A percentile compares a stretch with the other conserved stretches of the same genome.
phyloP scores from a whole-genome alignment of 2,329 filamentous ascomycete species.

The Xylaria sp. region DNA sequence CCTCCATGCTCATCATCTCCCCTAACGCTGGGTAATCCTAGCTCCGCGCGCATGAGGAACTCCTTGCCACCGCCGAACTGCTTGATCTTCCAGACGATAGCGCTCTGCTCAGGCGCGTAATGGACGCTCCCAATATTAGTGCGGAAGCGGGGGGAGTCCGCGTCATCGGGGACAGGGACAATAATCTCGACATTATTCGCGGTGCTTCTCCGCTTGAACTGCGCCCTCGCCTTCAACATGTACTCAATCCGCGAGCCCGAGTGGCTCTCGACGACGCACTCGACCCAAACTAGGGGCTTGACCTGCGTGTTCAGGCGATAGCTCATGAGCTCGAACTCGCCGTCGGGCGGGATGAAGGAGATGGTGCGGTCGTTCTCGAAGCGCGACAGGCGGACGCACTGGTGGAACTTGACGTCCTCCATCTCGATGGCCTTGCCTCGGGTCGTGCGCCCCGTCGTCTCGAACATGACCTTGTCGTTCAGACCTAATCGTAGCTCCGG shows the following conservation, averaged over 20 bases:
- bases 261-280: slow-evolving; percentile 96
- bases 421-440: slow-evolving; percentile 98
- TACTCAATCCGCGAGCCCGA: slow-evolving; percentile 97
- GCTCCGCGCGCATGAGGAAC: slow-evolving; percentile 96
- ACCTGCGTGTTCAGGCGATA: slow-evolving; percentile 99
- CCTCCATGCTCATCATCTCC: slow-evolving; percentile 95
- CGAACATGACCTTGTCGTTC: slow-evolving; percentile 99
- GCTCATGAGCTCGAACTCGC: slow-evolving; percentile 99
- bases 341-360: slow-evolving; percentile 97
- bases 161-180: slow-evolving; percentile 96
- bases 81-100: slow-evolving; percentile 99
- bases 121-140: slow-evolving; percentile 98
- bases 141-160: slow-evolving; percentile 93
- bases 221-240: slow-evolving; percentile 97
- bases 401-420: slow-evolving; percentile 99
- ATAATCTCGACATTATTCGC: slow-evolving; percentile 99
- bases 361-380: slow-evolving; percentile 99
- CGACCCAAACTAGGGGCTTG: slow-evolving; percentile 98
- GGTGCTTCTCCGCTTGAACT: slow-evolving; percentile 97
- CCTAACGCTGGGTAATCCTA: slow-evolving; percentile 91
- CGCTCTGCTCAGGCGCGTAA: slow-evolving; percentile 96
- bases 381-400: slow-evolving; percentile 92
- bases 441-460: slow-evolving; percentile 93
- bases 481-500: slow-evolving; percentile 91
- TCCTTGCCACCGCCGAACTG: slow-evolving; percentile 99